Evolutionary conservation across 352 stramenopile genomes (phyloP), one percentile per base, ranked within the genome.

Genomic region (Phytophthora boehmeriae): DNA sequence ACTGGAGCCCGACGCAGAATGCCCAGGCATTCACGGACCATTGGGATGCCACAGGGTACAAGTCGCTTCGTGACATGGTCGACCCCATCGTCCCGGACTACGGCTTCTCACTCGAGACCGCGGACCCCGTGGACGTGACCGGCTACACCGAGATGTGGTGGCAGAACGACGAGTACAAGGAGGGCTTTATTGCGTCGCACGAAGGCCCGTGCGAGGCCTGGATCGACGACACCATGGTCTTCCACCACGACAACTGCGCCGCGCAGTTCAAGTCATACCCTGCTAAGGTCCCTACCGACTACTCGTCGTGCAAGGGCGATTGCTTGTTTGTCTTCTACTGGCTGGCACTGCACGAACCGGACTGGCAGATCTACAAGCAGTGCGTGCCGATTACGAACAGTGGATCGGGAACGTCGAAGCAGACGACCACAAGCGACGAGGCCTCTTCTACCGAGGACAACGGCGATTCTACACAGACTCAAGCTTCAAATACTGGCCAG

Each of bases 111-210:
- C 16, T 64, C 4, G 45, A 59, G 17, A 62, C 51, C 2, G 60
- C 28, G 22, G 44, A 42, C 27, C 59, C 68, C 0, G 38, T 75
- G 8, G 65, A 77, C 19, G 72, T 80, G 27, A 63, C 44, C 13
- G 34, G 54, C 35, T 61, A 68, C 47, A 61, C 41, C 8, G 63
- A 63, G 16, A 76, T 71, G 47, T 61, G 47, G 59, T 70, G 54
- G 53, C 61, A 75, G 49, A 77, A 76, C 39, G 65, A 78, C 41
- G 30, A 81, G 54, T 70, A 70, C 54, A 58, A 69, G 30, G 39
- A 67, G 16, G 69, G 72, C 1, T 76, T 81, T 57, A 69, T 74
- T 57, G 42, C 53, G 5, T 72, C 71, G 6, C 74, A 80, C 53
- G 19, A 27, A 4, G 71, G 71, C 22, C 71, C 71, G 35, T 79